These are phyloP conservation scores for Phytophthora pisi DNA, from an alignment of 352 stramenopile species.

Conservation along the genomic window DNA sequence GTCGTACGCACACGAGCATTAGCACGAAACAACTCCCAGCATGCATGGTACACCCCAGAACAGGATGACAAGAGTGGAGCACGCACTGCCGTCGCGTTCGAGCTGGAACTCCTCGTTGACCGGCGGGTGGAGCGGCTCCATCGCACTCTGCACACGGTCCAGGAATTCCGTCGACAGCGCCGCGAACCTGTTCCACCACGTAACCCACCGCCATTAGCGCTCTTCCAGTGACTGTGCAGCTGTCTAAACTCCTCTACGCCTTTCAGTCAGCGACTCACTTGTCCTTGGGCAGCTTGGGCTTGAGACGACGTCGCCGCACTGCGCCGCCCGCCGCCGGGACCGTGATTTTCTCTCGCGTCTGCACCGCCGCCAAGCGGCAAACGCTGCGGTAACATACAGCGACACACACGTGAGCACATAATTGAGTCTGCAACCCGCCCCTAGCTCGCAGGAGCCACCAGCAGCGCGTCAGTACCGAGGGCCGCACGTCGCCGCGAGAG, in stretches of 20 bases:
- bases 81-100: conserved; percentile 45
- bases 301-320: conserved; percentile 40
- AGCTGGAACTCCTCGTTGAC: conserved; percentile 67
- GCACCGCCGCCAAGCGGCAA: conserved; percentile 10
- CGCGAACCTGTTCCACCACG: conserved; percentile 47
- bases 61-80: neutral
- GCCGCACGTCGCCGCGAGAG: conserved; percentile 16
- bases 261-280: conserved; percentile 37
- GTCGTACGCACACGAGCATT: neutral
- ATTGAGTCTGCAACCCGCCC: conserved; percentile 5
- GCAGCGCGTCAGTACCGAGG: conserved; percentile 29
- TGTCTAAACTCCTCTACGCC: neutral
- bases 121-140: conserved; percentile 66
- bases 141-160: conserved; percentile 62
- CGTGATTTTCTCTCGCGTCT: conserved; percentile 45
- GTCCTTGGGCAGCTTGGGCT: conserved; percentile 58
- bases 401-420: neutral
- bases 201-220: neutral
- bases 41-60: neutral
- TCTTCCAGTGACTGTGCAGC: neutral
- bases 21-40: neutral
- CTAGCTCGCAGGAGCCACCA: neutral
- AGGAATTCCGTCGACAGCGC: conserved; percentile 59
- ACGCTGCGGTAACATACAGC: conserved; percentile 18
- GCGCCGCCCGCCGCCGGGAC: conserved; percentile 32